Conservation (phyloP, 164 flowering plant genomes). For the Annona squamosa region DNA sequence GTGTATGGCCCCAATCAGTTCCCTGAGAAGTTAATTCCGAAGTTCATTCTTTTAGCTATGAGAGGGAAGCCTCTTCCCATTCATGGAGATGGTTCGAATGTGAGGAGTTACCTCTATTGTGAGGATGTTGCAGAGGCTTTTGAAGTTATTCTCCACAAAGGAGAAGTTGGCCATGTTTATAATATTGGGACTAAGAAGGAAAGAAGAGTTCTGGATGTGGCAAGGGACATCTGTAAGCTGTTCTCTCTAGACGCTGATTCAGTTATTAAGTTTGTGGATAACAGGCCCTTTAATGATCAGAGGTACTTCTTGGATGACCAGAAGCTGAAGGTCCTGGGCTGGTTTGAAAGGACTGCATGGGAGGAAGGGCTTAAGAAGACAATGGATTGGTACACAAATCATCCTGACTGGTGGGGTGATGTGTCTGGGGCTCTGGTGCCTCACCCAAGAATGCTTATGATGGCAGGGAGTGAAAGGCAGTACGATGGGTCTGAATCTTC, state of each 20-base stretch:
- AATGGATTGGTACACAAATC: constrained; percentile 51
- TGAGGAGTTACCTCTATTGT: constrained; percentile 59
- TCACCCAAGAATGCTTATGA: constrained; percentile 67
- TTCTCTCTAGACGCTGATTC: constrained; percentile 44
- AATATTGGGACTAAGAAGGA: constrained; percentile 70
- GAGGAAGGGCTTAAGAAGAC: constrained; percentile 62
- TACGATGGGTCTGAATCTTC: constrained; percentile 40
- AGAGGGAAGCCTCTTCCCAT: constrained; percentile 50
- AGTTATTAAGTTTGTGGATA: constrained; percentile 51
- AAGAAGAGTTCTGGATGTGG: constrained; percentile 69
- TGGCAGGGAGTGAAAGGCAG: constrained; percentile 57
- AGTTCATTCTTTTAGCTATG: constrained; percentile 70
- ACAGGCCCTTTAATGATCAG: constrained; percentile 66
- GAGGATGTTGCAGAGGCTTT: constrained; percentile 83
- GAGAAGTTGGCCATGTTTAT: constrained; percentile 74
- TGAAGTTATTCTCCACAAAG: constrained; percentile 63
- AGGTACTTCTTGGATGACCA: constrained; percentile 68
- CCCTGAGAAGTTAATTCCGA: constrained; percentile 71
- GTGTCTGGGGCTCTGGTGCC: constrained; percentile 60
- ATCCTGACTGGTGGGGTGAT: constrained; percentile 80
- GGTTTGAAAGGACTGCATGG: constrained; percentile 62
- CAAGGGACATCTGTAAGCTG: constrained; percentile 58
- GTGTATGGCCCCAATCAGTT: constrained; percentile 79
- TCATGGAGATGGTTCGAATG: constrained; percentile 72
- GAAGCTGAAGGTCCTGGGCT: constrained; percentile 57